Conservation (phyloP, 805 yeast species). For the Hanseniaspora meyeri region DNA sequence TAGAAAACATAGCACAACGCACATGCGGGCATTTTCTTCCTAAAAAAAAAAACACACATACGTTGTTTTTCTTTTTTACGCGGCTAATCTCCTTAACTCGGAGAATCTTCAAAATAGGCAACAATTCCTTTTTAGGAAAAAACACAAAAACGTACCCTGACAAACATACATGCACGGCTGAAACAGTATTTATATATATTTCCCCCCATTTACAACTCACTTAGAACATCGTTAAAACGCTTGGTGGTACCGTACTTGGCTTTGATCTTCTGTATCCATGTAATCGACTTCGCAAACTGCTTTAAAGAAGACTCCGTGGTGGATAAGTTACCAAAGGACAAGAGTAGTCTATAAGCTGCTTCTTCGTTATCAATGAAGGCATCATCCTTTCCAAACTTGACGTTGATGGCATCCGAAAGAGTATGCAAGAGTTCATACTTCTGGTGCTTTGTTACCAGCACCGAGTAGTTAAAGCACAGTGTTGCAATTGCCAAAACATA, state of each 20-base stretch:
- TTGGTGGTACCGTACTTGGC: slow-evolving; percentile 16
- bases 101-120: no score
- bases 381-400: slow-evolving; percentile 24
- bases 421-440: slow-evolving; percentile 24
- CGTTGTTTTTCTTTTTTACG: no score
- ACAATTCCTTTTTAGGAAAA: not conserved
- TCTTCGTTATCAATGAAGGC: slow-evolving; percentile 38
- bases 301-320: slow-evolving; percentile 25
- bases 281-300: slow-evolving; percentile 24
- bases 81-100: no score
- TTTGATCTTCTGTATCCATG: slow-evolving; percentile 23
- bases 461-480: slow-evolving; percentile 38
- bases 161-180: no score
- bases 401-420: slow-evolving; percentile 24
- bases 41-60: no score
- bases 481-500: slow-evolving; percentile 37
- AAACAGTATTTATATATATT: not conserved
- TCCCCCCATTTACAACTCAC: slow-evolving; percentile 12
- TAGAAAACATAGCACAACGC: not conserved
- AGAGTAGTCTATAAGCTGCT: slow-evolving; percentile 50
- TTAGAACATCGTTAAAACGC: slow-evolving; percentile 22
- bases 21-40: not conserved
- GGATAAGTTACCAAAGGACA: slow-evolving; percentile 52
- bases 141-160: not conserved
- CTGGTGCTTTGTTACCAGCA: slow-evolving; percentile 27